Base-by-base conservation (phyloP, 2,329 filamentous ascomycete genomes). In the Hypoxylon sp. region DNA sequence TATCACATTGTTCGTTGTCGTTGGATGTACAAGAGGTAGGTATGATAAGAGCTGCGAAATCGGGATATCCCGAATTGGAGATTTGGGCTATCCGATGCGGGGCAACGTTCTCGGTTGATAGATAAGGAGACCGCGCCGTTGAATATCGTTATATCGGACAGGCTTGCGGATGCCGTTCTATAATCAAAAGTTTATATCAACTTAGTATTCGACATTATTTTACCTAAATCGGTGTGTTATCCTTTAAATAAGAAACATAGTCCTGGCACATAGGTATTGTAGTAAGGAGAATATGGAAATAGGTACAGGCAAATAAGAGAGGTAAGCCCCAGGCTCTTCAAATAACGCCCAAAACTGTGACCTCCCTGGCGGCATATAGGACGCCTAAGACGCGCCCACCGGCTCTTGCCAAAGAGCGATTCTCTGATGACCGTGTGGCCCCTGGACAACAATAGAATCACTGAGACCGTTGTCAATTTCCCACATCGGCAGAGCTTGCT, bases 1-100 rank as follows among this genome's bases (percentile, higher is more conserved):
- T 71, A 55, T 69, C 53, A 53, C 68, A 72, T 74, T 50, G 11
- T 43, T 68, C 65, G 38, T 61, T 41, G 62, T 60, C 32, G 57
- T 63, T 32, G 59, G 21, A 52, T 48, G 56, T 56, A 23, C 23
- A 23, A n/a, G n/a, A n/a, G n/a, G n/a, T n/a, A n/a, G n/a, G n/a
- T 23, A 49, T 14, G 58, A 46, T 46, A 57, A 63, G 45, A 19
- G 4, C 61, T 74, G 74, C 73, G 74, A 73, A 57, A 72, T 75
- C 73, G 74, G 71, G 63, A 51, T 28, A 57, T 50, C 45, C 45
- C 57, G 63, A 60, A 19, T 53, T 56, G 53, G 62, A 49, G 62
- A 52, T 41, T 43, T 32, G 58, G 41, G 23, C 21, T 32, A 55
- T 60, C 36, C 43, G 46, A 36, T 57, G 63, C 50, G 63, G 67